These are phyloP conservation scores for Lycium barbarum DNA, from an alignment of 257 asterid genomes.

Conservation along the genomic window DNA sequence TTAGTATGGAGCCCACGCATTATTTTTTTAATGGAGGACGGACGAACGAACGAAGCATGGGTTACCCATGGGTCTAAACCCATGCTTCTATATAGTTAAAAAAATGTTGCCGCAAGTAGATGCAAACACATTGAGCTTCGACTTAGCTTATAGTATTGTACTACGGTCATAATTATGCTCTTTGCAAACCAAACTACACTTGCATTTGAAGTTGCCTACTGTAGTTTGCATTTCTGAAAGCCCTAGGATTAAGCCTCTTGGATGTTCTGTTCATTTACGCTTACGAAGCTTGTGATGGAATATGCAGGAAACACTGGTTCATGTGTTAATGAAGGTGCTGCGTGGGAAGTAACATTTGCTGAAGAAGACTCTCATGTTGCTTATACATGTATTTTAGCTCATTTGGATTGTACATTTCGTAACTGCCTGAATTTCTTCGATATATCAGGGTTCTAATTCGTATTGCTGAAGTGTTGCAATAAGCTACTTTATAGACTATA, in stretches of 20 bases:
- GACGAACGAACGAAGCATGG: no score
- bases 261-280: not conserved
- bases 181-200: not conserved
- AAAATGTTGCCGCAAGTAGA: not conserved
- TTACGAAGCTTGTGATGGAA: constrained; percentile 8
- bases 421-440: not conserved
- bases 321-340: not conserved
- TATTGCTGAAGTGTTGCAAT: no score
- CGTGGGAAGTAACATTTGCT: not conserved
- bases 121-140: not conserved
- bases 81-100: no score
- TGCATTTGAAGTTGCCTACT: not conserved
- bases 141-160: not conserved
- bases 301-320: no score
- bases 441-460: not conserved
- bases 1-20: no score
- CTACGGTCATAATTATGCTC: not conserved
- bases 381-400: not conserved
- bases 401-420: not conserved
- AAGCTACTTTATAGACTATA: no score
- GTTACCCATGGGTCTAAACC: no score
- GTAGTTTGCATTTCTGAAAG: not conserved
- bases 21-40: no score
- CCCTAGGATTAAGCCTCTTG: not conserved
- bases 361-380: constrained; percentile 10